Conservation (phyloP, 768 basidiomycete genomes). For the Holtermannia corniformis region DNA sequence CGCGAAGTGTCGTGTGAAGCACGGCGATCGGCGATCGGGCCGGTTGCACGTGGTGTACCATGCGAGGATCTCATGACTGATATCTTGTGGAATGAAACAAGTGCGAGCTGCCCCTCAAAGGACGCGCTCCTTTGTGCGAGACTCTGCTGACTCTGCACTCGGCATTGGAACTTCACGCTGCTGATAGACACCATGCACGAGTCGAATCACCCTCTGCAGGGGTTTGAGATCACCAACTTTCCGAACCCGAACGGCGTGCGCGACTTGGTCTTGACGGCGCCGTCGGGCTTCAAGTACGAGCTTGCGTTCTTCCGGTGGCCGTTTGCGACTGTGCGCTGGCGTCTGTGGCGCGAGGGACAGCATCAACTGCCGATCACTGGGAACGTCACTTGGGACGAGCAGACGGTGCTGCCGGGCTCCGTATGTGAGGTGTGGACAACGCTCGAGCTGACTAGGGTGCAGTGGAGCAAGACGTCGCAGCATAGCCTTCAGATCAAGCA, state of each 20-base stretch:
- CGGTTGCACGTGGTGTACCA: too few species aligned
- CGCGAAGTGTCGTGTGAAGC: too few species aligned
- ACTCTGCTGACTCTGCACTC: too few species aligned
- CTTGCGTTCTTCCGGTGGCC: not conserved
- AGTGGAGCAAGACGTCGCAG: not conserved
- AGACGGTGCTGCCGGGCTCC: too few species aligned
- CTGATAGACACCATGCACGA: not conserved
- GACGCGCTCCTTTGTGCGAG: too few species aligned
- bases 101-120: too few species aligned
- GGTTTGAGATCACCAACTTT: too few species aligned
- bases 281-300: not conserved
- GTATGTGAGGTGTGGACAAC: not conserved
- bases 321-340: not conserved
- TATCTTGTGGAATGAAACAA: too few species aligned
- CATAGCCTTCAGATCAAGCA: not conserved
- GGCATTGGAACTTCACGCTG: not conserved
- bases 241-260: not conserved
- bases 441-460: not conserved
- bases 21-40: too few species aligned
- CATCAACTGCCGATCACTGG: not conserved
- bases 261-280: not conserved
- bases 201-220: not conserved
- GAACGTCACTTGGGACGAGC: not conserved
- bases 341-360: not conserved
- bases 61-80: too few species aligned